Base-by-base conservation (phyloP, 2,329 filamentous ascomycete genomes). In the Ascosphaera pollenicola region DNA sequence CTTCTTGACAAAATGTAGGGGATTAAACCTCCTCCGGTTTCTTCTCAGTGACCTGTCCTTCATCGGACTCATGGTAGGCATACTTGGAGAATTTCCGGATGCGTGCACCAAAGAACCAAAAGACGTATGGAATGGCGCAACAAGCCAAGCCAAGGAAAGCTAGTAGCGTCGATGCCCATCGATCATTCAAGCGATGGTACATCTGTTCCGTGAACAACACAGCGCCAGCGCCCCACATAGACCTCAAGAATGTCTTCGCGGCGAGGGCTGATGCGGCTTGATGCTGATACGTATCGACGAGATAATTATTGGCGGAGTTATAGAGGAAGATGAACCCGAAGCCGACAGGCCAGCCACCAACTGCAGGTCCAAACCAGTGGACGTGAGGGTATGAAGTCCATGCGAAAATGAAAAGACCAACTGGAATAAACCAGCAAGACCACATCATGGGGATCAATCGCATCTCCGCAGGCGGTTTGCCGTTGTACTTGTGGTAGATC, bases 241-340 rank as follows among this genome's bases (percentile, higher is more conserved):
- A 78, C 17, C 80, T 70, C 42, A 87, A 64, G 51, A 73, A 85
- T 0, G 80, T 87, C 64, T 87, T 87, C 31, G 80, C 79, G 0
- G 81, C 81, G 2, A 87, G 68, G 0, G 79, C 80, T 0, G 77
- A 83, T 1, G 82, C 81, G 1, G 82, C 82, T 56, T 85, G 79
- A 58, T 75, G 69, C 47, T 75, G 70, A 47, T 76, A 76, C 2
- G 68, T 70, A 50, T 76, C 73, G 37, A 76, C 70, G 19, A 79
- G 67, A 58, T 80, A 80, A 60, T 79, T 79, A 57, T 79, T 80
- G 48, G 75, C 74, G 8, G 76, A 67, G 61, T 84, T 84, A 63
- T 84, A 85, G 17, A 85, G 63, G 63, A 84, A 83, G 56, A 84
- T 82, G 61, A 84, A 82, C 42, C 79, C 79, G 49, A 84, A 83